These are phyloP conservation scores for Gynostemma pentaphyllum DNA, from an alignment of 306 rosid genomes.

Conservation along the genomic window DNA sequence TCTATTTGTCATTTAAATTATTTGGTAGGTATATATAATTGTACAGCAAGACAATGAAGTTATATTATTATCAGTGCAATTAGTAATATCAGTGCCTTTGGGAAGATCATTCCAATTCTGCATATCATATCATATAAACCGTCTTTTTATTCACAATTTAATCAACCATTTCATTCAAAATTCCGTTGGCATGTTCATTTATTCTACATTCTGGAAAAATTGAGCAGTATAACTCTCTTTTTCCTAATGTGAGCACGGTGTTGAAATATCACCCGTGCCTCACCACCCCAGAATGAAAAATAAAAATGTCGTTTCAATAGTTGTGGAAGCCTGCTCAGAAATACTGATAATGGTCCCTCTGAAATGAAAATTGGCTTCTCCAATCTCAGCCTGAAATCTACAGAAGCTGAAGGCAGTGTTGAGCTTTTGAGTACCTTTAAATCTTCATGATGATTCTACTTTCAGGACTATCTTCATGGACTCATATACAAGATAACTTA, in stretches of 20 bases:
- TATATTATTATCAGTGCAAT: no score
- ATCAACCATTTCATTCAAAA: not conserved
- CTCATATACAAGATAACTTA: slow-evolving; percentile 50
- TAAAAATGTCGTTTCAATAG: not conserved
- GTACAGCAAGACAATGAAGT: no score
- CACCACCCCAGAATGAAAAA: not conserved
- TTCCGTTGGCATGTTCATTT: not conserved
- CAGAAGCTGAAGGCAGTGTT: slow-evolving; percentile 10
- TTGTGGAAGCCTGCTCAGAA: not conserved
- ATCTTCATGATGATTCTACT: slow-evolving; percentile 29
- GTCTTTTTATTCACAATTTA: not conserved
- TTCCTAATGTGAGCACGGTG: not conserved
- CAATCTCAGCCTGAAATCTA: slow-evolving; percentile 7
- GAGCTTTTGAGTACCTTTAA: not conserved
- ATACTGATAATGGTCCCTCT: not conserved
- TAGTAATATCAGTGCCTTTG: not conserved
- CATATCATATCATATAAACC: not conserved
- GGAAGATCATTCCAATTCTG: not conserved
- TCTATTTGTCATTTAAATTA: no score
- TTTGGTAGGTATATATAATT: no score
- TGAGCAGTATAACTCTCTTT: not conserved
- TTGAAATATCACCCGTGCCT: not conserved
- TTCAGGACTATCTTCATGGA: slow-evolving; percentile 46
- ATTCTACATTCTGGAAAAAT: no score
- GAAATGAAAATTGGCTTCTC: not conserved